phyloP scores from a whole-genome alignment of 129 eudicot species.

The sunflower (Helianthus annuus) region HanXRQr2.0-SUNRISE NC_035436.2:4915399-4915898 shows the following conservation, averaged over 20 bases:
- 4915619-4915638: slow-evolving; percentile 14
- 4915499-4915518: slow-evolving; percentile 25
- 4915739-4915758: slow-evolving; percentile 11
- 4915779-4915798: slow-evolving; percentile 26
- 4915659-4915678: slow-evolving; percentile 18
- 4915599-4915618: slow-evolving; percentile 13
- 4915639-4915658: slow-evolving; percentile 29
- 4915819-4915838: slow-evolving; percentile 12
- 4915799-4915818: neutral
- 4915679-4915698: slow-evolving; percentile 12
- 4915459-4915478: neutral
- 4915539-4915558: neutral
- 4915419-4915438: neutral
- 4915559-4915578: neutral
- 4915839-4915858: too few species aligned
- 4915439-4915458: slow-evolving; percentile 5
- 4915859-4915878: slow-evolving; percentile 9
- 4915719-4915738: neutral
- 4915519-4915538: neutral
- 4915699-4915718: slow-evolving; percentile 5
- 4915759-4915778: slow-evolving; percentile 13
- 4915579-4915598: slow-evolving; percentile 16
- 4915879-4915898: slow-evolving; percentile 20
- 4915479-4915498: slow-evolving; percentile 16
- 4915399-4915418: slow-evolving; percentile 28